phyloP scores from a whole-genome alignment of 139 green algal species.

The Zygnema cylindricum region DNA sequence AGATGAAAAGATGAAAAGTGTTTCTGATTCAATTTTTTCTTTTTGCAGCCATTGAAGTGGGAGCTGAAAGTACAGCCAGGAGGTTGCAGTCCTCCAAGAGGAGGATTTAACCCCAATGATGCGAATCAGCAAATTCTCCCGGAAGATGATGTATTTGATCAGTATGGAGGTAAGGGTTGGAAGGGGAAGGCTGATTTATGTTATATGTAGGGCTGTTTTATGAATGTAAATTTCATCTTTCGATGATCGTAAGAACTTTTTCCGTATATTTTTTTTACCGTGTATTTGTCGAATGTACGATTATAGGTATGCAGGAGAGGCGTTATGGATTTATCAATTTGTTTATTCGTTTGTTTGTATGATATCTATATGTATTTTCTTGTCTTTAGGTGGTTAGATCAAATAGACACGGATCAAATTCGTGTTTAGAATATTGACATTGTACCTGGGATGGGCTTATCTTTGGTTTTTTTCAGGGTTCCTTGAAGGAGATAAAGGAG shows the following conservation, averaged over 20 bases:
- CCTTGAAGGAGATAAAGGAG: not conserved
- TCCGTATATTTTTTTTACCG: not conserved
- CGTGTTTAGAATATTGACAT: no score
- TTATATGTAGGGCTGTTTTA: no score
- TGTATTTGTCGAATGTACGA: not conserved
- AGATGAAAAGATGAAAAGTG: no score
- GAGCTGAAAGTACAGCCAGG: slow-evolving; percentile 50
- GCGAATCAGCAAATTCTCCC: slow-evolving; percentile 60
- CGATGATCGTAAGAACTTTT: not conserved
- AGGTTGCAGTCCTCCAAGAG: slow-evolving; percentile 32
- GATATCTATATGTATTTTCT: slow-evolving; percentile 14
- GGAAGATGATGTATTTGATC: slow-evolving; percentile 51
- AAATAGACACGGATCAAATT: not conserved
- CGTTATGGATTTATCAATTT: not conserved
- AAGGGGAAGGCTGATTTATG: no score
- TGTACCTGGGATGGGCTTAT: no score
- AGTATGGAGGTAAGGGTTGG: slow-evolving; percentile 49
- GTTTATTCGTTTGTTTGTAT: not conserved
- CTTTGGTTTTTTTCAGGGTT: not conserved
- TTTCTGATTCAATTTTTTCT: slow-evolving; percentile 8
- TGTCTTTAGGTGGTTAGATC: not conserved
- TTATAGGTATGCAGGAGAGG: not conserved
- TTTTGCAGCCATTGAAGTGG: slow-evolving; percentile 47
- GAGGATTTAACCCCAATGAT: slow-evolving; percentile 50
- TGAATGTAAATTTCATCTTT: not conserved